These are phyloP conservation scores for Silene latifolia DNA, from an alignment of 148 eudicot species.

Conservation along the genomic window DNA sequence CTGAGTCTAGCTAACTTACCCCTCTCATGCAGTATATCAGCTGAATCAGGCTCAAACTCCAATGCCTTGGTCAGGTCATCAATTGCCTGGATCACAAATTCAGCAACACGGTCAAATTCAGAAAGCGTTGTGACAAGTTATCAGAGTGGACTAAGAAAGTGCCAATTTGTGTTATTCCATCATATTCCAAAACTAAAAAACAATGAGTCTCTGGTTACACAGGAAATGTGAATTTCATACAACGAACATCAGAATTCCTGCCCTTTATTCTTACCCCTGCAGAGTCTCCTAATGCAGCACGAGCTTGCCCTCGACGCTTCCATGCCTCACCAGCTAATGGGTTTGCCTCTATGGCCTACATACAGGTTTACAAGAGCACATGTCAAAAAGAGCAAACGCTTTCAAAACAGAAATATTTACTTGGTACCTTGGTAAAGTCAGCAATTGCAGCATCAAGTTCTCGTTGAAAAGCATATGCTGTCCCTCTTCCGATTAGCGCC, in stretches of 20 bases:
- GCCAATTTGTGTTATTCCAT: background rate
- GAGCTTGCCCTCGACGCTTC: slow-evolving; percentile 98
- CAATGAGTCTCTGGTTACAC: background rate
- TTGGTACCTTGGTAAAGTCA: slow-evolving; percentile 83
- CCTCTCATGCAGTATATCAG: slow-evolving; percentile 93
- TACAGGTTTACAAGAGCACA: slow-evolving; percentile 13
- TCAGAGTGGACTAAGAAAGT: no score
- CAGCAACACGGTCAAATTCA: slow-evolving; percentile 1
- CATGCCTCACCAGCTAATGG: slow-evolving; percentile 97
- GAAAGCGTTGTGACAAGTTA: background rate
- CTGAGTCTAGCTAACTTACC: slow-evolving; percentile 42
- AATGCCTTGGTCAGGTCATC: slow-evolving; percentile 85
- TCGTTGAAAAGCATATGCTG: slow-evolving; percentile 94
- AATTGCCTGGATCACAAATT: slow-evolving; percentile 59
- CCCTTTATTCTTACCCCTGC: slow-evolving; percentile 46
- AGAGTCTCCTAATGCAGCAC: slow-evolving; percentile 94
- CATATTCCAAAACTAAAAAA: background rate
- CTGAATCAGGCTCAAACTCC: slow-evolving; percentile 82
- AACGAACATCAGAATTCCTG: background rate
- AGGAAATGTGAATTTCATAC: slow-evolving; percentile 4
- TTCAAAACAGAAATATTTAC: slow-evolving; percentile 9
- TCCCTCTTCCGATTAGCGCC: slow-evolving; percentile 97
- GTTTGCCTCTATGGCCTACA: slow-evolving; percentile 73
- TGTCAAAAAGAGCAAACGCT: slow-evolving; percentile 3
- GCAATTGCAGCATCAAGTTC: slow-evolving; percentile 92